A percentile compares a stretch with the other conserved stretches of the same genome.
These are phyloP conservation scores for Amanita molliuscula DNA, from an alignment of 768 basidiomycete species.

Conservation along the genomic window DNA sequence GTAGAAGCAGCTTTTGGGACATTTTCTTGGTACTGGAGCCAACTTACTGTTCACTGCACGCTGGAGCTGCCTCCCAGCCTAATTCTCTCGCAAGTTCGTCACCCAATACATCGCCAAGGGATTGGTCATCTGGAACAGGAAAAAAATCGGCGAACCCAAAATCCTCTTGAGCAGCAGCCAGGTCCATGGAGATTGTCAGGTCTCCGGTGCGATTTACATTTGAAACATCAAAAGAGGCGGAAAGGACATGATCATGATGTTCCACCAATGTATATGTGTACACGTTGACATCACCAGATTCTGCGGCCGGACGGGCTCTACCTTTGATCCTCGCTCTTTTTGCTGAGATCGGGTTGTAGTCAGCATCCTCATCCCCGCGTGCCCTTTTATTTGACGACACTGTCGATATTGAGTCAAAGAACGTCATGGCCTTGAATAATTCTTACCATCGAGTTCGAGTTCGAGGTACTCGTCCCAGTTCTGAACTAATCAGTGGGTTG, in stretches of 20 bases:
- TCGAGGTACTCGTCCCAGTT: constrained; percentile 57
- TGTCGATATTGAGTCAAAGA: not conserved
- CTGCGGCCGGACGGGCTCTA: constrained; percentile 16
- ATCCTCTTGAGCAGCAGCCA: constrained; percentile 42
- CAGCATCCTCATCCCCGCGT: constrained; percentile 32
- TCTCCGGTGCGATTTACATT: constrained; percentile 29
- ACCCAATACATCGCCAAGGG: constrained; percentile 49
- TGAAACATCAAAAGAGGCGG: constrained; percentile 56
- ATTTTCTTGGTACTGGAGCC: not conserved
- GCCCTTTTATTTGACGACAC: not conserved
- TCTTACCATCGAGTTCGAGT: constrained; percentile 35
- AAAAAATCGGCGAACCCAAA: constrained; percentile 46
- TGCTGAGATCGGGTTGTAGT: constrained; percentile 26
- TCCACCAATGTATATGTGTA: constrained; percentile 61
- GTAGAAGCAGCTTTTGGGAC: not conserved
- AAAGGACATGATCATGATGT: constrained; percentile 55
- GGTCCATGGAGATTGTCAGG: constrained; percentile 27
- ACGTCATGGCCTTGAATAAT: not conserved
- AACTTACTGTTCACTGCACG: constrained; percentile 6
- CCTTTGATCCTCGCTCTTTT: constrained; percentile 17
- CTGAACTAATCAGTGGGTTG: constrained; percentile 18
- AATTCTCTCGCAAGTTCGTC: constrained; percentile 71
- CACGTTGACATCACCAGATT: constrained; percentile 35
- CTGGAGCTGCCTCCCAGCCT: constrained; percentile 44
- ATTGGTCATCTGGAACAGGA: constrained; percentile 40